A percentile compares a stretch with the other conserved stretches of the same genome.
Evolutionary conservation across 805 yeast species (phyloP).

Genomic region (Saccharomycopsis selenospora): DNA sequence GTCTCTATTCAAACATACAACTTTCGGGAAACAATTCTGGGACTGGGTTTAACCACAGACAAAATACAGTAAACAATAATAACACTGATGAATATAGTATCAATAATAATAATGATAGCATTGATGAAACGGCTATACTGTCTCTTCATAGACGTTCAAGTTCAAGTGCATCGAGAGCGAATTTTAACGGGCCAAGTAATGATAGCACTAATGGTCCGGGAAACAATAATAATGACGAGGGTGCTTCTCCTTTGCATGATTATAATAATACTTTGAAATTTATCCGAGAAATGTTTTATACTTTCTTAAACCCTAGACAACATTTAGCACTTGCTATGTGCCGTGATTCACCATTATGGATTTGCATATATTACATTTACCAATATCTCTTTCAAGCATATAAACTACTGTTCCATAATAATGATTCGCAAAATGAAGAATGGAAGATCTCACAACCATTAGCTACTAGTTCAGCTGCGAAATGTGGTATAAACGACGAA

Average conservation of each 20-base stretch:
- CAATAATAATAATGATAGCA: background rate
- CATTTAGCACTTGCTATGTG: slow-evolving; percentile 72
- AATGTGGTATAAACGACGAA: slow-evolving; percentile 19
- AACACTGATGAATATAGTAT: background rate
- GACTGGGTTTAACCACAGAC: background rate
- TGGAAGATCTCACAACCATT: slow-evolving; percentile 24
- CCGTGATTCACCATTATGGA: slow-evolving; percentile 64
- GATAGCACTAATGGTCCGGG: slow-evolving; percentile 18
- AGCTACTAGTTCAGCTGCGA: slow-evolving; percentile 6
- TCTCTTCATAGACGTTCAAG: background rate
- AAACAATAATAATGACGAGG: background rate
- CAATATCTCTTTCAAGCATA: slow-evolving; percentile 31
- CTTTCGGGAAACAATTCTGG: slow-evolving; percentile 1
- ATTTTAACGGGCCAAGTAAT: slow-evolving; percentile 22
- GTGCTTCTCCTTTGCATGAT: background rate
- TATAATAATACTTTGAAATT: slow-evolving; percentile 19
- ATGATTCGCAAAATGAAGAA: slow-evolving; percentile 24
- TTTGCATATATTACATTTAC: slow-evolving; percentile 31
- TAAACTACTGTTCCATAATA: slow-evolving; percentile 17
- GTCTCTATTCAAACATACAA: background rate
- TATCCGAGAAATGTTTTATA: slow-evolving; percentile 33
- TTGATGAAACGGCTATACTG: too few species aligned
- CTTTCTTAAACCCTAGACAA: slow-evolving; percentile 65
- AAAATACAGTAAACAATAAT: background rate
- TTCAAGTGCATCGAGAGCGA: slow-evolving; percentile 3